Evolutionary conservation across 1,139 yeast species (phyloP).

Genomic region (Yamadazyma oceani): DNA sequence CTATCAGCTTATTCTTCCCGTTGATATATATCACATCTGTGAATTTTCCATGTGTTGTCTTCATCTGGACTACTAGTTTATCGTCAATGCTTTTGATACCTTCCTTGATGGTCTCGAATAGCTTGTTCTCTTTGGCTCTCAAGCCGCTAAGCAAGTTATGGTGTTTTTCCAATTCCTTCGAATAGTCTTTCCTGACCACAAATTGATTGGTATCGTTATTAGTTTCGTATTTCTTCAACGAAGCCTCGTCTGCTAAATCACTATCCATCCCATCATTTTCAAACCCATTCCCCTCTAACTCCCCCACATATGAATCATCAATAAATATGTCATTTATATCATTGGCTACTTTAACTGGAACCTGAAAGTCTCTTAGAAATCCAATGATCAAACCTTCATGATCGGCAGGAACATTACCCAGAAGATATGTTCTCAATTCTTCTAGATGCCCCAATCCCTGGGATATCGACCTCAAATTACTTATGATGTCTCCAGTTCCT

Average conservation of each 20-base stretch:
- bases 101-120: conserved; percentile 22
- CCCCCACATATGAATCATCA: conserved; percentile 3
- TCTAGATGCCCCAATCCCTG: conserved; percentile 31
- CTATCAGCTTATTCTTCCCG: conserved; percentile 32
- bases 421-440: conserved; percentile 24
- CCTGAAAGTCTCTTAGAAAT: conserved; percentile 26
- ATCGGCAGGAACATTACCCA: conserved; percentile 9
- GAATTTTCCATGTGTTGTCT: conserved; percentile 31
- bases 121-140: conserved; percentile 21
- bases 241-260: conserved; percentile 10
- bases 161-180: conserved; percentile 22
- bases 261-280: too few species aligned
- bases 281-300: conserved; percentile 6
- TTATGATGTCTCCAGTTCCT: conserved; percentile 35
- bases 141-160: conserved; percentile 37
- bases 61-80: conserved; percentile 27
- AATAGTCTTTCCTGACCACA: conserved; percentile 30
- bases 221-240: conserved; percentile 6
- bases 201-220: conserved; percentile 17
- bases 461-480: conserved; percentile 31
- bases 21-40: conserved; percentile 34
- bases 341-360: conserved; percentile 30
- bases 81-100: conserved; percentile 28
- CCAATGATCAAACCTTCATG: conserved; percentile 13
- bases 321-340: conserved; percentile 30